Base-by-base conservation (phyloP, 2,329 filamentous ascomycete genomes). In the Colletotrichum sp. region DNA sequence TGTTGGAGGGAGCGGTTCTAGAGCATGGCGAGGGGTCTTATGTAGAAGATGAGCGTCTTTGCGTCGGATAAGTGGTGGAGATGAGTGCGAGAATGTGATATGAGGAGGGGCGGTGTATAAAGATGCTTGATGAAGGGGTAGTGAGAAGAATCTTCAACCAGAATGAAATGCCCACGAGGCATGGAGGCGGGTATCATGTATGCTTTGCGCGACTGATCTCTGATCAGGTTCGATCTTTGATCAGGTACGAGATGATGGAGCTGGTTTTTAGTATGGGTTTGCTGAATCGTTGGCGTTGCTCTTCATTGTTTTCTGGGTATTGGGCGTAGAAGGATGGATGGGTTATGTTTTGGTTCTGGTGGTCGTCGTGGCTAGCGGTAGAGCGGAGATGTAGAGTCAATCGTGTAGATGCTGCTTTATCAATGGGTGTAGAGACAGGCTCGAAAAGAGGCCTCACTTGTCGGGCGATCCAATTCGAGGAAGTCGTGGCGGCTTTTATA, bases 401-500 rank as follows among this genome's bases (percentile, higher is more conserved):
- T 1, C 2, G 2, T 2, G 11, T 22, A 52, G 39, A 7, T 22
- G 13, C 44, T 12, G 44, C 0, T 1, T 52, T 11, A 8, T 22
- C n/a, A 52, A 11, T 1, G 39, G 39, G 19, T 5, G 19, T 44
- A 44, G 36, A 39, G 13, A 34, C 6, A 34, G 2, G 2, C 2
- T 34, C 32, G 32, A 2, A 6, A 2, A 13, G 32, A 34, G 6
- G 2, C 1, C 0, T 12, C 12, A 39, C 5, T 44, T 22, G n/a
- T 52, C 11, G 12, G 22, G 44, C 44, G 13, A 13, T 52, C n/a
- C n/a, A 22, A 22, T 13, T 22, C 44, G 11, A 52, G 11, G 44
- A 52, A 5, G 19, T 0, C 0, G n/a, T 8, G 44, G 0, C 19
- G 12, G n/a, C 44, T 22, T 52, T 52, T 8, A 22, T 52, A 22